Evolutionary conservation across 192 early-diverging fungal species (phyloP), one percentile per base, ranked within the genome.

Genomic region (Mortierella hygrophila): DNA sequence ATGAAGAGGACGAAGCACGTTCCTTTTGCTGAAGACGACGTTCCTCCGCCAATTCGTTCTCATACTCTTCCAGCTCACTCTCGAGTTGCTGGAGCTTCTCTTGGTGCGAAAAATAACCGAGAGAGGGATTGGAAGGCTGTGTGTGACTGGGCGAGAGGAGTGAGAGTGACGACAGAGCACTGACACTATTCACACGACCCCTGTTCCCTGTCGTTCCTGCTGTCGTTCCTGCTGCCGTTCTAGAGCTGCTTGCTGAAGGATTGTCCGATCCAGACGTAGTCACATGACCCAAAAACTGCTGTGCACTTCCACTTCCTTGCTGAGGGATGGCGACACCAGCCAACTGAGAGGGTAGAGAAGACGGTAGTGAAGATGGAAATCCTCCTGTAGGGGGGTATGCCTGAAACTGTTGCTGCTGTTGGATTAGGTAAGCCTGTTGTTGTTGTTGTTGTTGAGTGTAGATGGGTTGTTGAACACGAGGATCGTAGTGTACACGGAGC

Each of bases 41-140:
- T 29, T 81, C 80, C 18, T 82, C 81, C 21, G 68, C 78, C 15
- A 80, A 75, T 23, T 85, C 83, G 8, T 26, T 44, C 16, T 79
- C 72, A 23, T 79, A 85, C 23, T 76, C 82, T 74, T 85, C 72
- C 55, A 85, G 47, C 18, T 85, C 83, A 57, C 44, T 73, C 52
- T 83, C 82, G 11, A 83, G 77, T 55, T 70, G 71, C 2, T 69
- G 72, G 40, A 83, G 68, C 29, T 83, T 83, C n/a, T 83, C 83
- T 26, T 85, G 78, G n/a, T 85, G 78, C 29, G 83, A 75, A 1
- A 60, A 29, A 13, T 46, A 44, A 44, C 44, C 26, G 38, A 46
- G 71, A 1, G 38, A 72, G 71, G 71, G 23, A 42, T 32, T 20
- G 78, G n/a, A 8, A 38, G 35, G 57, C 32, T 68, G 44, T 26